Evolutionary conservation across 345 rosid species (phyloP), one percentile per base, ranked within the genome.

Genomic region (Arabidopsis suecica): DNA sequence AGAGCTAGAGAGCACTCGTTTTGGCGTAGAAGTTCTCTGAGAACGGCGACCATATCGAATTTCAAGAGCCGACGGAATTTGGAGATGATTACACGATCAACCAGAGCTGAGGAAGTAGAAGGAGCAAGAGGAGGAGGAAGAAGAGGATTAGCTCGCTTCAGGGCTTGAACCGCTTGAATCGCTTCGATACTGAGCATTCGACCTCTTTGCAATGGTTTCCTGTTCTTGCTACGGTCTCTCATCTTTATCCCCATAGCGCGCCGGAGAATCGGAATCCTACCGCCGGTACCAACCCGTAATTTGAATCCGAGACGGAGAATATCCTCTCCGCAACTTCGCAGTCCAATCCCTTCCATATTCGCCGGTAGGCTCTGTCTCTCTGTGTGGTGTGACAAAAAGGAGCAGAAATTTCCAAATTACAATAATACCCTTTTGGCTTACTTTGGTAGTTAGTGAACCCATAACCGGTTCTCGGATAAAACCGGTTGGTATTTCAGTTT

Each of bases 171-270:
- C 0, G 88, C 80, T 66, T 91, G 96, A 61, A 91, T 91, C 10
- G 93, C 91, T 79, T 92, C 97, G 69, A 83, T 88, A 84, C 97
- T 92, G 68, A 89, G 90, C 81, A 81, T 83, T 71, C 97, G 82
- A 70, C 97, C 91, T 82, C 80, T 85, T 84, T 86, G 93, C 59
- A 90, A 77, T 49, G 88, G 94, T 84, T 83, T 87, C 59, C 91
- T 78, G 83, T 92, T 92, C 80, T 83, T 84, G 84, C 90, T 81
- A 47, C 96, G 78, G 82, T 85, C 91, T 33, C 84, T 86, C 91
- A 86, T 87, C 23, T 62, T 77, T 62, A 85, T 75, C 64, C 23
- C 80, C 74, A 74, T 71, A 33, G 54, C 62, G 72, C 72, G 47
- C 13, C 72, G 63, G 30, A 65, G 13, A 0, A 37, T 20, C 61